Evolutionary conservation across 2,329 filamentous ascomycete species (phyloP), one percentile per base, ranked within the genome.

Genomic region (Penicillium vulpinum): DNA sequence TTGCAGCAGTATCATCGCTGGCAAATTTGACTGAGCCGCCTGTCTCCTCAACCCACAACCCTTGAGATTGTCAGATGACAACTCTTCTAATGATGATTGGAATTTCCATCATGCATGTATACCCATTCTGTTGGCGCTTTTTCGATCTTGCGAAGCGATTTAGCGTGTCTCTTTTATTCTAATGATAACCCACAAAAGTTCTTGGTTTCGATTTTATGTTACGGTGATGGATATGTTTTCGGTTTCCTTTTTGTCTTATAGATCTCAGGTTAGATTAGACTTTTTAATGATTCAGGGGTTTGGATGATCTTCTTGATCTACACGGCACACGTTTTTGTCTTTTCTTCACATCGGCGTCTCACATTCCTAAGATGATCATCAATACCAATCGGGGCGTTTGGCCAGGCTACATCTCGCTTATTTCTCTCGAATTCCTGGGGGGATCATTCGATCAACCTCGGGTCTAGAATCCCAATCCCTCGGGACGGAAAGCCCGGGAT

Each of bases 1-100:
- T n/a, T 68, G 64, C 60, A 70, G 64, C 59, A 75, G 72, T 57
- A 61, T 73, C 51, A 61, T 70, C 26, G 63, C 71, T 31, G 63
- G 59, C 52, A 72, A 71, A 47, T 51, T 66, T 46, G 62, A 63
- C 38, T 72, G 54, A 65, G 51, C 52, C 47, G 24, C 22, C 22
- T 46, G 29, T 36, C 44, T 36, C 36, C 24, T 38, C 47, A 22
- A 13, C 5, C 16, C 13, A 46, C 40, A 21, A 29, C 22, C 18
- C 18, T 43, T 38, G 40, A 11, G 26, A 28, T 26, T 56, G 44
- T 46, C 48, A 22, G 28, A 26, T 51, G 41, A 41, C 51, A 31
- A 31, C 41, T 11, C 31, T 45, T 24, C 7, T 16, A 45, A 57
- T 51, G 15, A 29, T 33, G 36, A 57, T 56, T 26, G 53, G 39